A percentile compares a stretch with the other conserved stretches of the same genome.
phyloP scores from a whole-genome alignment of 2,329 filamentous ascomycete genomes.

The Ophiostoma novo-ulmi region DNA sequence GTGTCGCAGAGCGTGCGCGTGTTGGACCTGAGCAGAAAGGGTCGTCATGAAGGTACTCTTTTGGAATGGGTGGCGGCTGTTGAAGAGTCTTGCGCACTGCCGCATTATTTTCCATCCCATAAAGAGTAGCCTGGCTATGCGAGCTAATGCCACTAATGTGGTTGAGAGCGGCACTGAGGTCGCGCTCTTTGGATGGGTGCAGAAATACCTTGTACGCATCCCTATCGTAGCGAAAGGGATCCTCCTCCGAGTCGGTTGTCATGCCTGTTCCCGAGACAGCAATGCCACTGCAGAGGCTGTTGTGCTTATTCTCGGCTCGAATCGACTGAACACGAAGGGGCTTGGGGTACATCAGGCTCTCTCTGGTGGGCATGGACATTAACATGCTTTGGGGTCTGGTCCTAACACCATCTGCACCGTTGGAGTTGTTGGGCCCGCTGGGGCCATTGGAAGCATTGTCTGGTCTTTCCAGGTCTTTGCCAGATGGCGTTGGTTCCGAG shows the following conservation, averaged over 20 bases:
- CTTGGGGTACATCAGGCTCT: conserved; percentile 25
- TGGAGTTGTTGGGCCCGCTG: neutral
- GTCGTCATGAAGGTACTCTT: conserved; percentile 18
- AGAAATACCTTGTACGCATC: conserved; percentile 38
- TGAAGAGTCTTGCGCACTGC: neutral
- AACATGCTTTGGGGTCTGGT: neutral
- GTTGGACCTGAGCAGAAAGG: conserved; percentile 16
- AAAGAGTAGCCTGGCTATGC: conserved; percentile 29
- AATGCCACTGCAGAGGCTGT: conserved; percentile 28
- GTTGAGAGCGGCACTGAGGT: conserved; percentile 41
- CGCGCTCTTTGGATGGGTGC: conserved; percentile 38
- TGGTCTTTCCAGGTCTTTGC: neutral
- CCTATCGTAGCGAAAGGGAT: conserved; percentile 46
- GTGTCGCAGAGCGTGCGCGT: conserved; percentile 18
- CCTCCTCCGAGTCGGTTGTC: conserved; percentile 37
- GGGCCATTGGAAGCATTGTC: neutral
- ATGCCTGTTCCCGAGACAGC: conserved; percentile 31
- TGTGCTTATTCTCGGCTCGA: conserved; percentile 18
- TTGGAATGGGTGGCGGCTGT: conserved; percentile 11
- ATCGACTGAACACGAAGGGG: conserved; percentile 28
- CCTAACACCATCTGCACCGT: neutral
- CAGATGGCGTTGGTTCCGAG: neutral
- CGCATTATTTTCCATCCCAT: neutral
- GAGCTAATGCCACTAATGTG: conserved; percentile 31
- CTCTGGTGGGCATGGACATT: conserved; percentile 17